Evolutionary conservation across 352 stramenopile genomes (phyloP).

Genomic region (Elongisporangium anandrum): DNA sequence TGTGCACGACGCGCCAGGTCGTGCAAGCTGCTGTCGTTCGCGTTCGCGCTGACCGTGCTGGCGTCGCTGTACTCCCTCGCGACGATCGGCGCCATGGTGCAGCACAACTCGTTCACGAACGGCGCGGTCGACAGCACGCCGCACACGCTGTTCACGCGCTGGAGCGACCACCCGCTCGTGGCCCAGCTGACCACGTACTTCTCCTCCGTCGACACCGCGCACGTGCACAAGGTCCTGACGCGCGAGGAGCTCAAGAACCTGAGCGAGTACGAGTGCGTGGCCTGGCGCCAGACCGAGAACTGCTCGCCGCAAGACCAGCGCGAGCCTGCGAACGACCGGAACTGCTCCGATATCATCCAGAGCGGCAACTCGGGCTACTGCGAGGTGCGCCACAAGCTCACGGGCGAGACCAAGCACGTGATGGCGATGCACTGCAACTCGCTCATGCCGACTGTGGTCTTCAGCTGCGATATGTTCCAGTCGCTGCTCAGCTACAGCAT

Average conservation of each 20-base stretch:
- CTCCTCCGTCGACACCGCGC: too few relatives aligned
- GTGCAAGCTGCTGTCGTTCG: conserved; percentile 40
- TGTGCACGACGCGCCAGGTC: conserved; percentile 5
- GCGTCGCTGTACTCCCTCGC: conserved; percentile 46
- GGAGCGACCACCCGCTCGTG: conserved; percentile 34
- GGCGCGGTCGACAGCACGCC: conserved; percentile 23
- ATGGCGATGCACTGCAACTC: conserved; percentile 66
- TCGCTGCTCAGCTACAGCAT: conserved; percentile 32
- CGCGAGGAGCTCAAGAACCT: too few relatives aligned
- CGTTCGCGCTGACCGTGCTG: conserved; percentile 9
- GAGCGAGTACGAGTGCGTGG: too few relatives aligned
- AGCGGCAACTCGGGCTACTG: conserved; percentile 43
- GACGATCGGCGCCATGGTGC: conserved; percentile 38
- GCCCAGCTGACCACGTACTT: conserved; percentile 31
- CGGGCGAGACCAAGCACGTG: conserved; percentile 22
- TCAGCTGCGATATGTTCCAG: conserved; percentile 38
- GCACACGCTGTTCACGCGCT: conserved; percentile 26
- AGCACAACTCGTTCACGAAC: conserved; percentile 36
- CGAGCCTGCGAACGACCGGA: conserved; percentile 25
- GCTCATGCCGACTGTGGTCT: conserved; percentile 23
- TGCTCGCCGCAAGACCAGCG: conserved; percentile 30
- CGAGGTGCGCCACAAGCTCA: conserved; percentile 29
- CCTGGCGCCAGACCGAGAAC: conserved; percentile 33
- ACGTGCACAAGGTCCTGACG: too few relatives aligned
- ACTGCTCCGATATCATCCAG: conserved; percentile 31